Base-by-base conservation (phyloP, 345 rosid genomes). In the Iberis pinnata region DNA sequence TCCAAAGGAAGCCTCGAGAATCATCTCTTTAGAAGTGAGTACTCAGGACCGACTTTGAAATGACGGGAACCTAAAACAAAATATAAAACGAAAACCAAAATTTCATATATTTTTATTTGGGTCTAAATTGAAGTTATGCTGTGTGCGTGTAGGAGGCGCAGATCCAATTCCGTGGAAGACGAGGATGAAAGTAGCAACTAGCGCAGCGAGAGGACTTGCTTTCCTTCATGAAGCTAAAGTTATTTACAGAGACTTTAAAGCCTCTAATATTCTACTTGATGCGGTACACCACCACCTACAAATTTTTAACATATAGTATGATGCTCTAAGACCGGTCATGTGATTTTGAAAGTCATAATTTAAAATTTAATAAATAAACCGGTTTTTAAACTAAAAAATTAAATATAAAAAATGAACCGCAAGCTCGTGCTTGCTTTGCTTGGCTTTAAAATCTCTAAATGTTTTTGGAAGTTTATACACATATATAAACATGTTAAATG, bases 1-100 rank as follows among this genome's bases (percentile, higher is more conserved):
- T 82, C 87, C 4, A 82, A 76, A 62, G 92, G 98, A 53, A 84
- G 96, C 70, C 56, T 90, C 69, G 98, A 90, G 84, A 80, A 79
- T 67, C 96, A 90, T 75, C 67, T 90, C 14, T 87, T 90, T 56
- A 74, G 87, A 75, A 80, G 98, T 90, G 71, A 61, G 88, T 46
- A 38, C 18, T 2, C 33, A 3, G 8, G 10, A 29, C 9, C 8
- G 43, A 27, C 35, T 49, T 37, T 51, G 41, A 36, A 43, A 20
- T 43, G 50, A 42, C 8, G 33, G n/a, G n/a, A n/a, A n/a, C n/a
- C n/a, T n/a, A n/a, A n/a, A n/a, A n/a, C n/a, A n/a, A n/a, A n/a
- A n/a, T n/a, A n/a, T n/a, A n/a, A n/a, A n/a, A n/a, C n/a, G n/a
- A n/a, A n/a, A n/a, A n/a, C n/a, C n/a, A n/a, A n/a, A n/a, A n/a